Percentiles rank a stretch among this genome's conserved stretches.
These are phyloP conservation scores for Epithele typhae DNA, from an alignment of 768 basidiomycete genomes.

Conservation along the genomic window DNA sequence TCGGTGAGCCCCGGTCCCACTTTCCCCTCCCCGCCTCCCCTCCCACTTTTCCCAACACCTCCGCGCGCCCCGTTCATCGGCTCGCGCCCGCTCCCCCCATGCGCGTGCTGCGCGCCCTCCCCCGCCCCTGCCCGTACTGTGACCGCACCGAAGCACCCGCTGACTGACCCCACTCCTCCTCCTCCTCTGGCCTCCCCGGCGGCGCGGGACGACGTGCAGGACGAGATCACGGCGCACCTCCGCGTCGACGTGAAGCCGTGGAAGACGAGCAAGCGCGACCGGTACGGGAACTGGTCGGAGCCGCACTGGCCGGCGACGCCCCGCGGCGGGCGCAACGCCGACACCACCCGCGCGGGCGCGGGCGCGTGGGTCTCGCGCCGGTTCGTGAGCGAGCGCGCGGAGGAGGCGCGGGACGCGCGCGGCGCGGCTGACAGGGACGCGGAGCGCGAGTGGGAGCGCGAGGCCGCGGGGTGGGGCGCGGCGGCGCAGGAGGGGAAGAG, in stretches of 20 bases:
- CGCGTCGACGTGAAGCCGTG: conserved; percentile 1
- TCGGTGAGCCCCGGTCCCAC: conserved; percentile 2
- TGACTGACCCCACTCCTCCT: too few species aligned
- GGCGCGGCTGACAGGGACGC: too few species aligned
- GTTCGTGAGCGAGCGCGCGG: not conserved
- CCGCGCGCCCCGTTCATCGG: not conserved
- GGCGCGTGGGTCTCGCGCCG: conserved; percentile 2
- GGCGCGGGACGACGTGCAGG: too few species aligned
- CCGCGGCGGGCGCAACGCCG: not conserved
- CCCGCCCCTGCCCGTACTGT: not conserved
- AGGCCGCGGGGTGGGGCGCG: not conserved
- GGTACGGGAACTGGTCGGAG: too few species aligned
- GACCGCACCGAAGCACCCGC: too few species aligned
- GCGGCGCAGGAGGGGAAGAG: not conserved
- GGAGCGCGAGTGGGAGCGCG: not conserved
- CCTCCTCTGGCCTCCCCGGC: too few species aligned
- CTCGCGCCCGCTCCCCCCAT: not conserved
- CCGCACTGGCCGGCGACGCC: not conserved
- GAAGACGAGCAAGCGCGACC: not conserved
- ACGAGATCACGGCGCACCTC: not conserved
- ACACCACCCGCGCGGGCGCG: not conserved
- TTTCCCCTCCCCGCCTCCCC: not conserved
- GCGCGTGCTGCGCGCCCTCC: not conserved
- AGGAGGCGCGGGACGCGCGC: not conserved
- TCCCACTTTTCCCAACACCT: not conserved